Conservation (phyloP, 352 stramenopile genomes). For the Thalassiosira exigua region DNA sequence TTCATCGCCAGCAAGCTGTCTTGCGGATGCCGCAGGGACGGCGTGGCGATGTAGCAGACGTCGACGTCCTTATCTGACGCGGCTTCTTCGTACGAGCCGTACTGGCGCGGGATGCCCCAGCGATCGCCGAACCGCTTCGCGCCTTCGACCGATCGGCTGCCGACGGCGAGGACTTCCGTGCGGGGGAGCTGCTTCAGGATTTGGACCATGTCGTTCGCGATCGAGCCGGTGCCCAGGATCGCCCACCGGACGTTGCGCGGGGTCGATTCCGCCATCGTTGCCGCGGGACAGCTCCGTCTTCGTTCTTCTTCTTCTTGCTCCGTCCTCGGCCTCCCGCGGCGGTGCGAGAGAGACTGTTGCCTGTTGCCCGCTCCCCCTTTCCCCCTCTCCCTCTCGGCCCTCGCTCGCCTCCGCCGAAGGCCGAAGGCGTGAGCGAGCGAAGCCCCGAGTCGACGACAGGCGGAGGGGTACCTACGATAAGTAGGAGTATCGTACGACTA, state of each 20-base stretch:
- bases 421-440: too few species aligned
- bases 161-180: constrained; percentile 52
- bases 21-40: constrained; percentile 57
- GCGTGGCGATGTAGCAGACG: constrained; percentile 63
- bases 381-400: too few species aligned
- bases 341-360: too few species aligned
- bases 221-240: constrained; percentile 58
- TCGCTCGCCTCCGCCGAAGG: too few species aligned
- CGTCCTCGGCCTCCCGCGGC: too few species aligned
- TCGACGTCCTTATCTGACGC: constrained; percentile 55
- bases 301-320: too few species aligned
- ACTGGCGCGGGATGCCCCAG: constrained; percentile 41
- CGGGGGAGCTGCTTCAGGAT: constrained; percentile 59
- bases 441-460: too few species aligned
- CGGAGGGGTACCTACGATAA: too few species aligned
- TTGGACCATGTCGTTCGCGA: constrained; percentile 66
- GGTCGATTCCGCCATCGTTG: constrained; percentile 17
- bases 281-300: too few species aligned
- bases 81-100: constrained; percentile 54
- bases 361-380: too few species aligned
- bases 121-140: constrained; percentile 45
- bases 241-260: constrained; percentile 43
- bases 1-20: too few species aligned
- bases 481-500: too few species aligned
- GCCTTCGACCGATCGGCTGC: constrained; percentile 20